Percentiles rank a stretch among this genome's conserved stretches.
These are phyloP conservation scores for Botrytis deweyae DNA, from an alignment of 2,329 filamentous ascomycete genomes.

Conservation along the genomic window DNA sequence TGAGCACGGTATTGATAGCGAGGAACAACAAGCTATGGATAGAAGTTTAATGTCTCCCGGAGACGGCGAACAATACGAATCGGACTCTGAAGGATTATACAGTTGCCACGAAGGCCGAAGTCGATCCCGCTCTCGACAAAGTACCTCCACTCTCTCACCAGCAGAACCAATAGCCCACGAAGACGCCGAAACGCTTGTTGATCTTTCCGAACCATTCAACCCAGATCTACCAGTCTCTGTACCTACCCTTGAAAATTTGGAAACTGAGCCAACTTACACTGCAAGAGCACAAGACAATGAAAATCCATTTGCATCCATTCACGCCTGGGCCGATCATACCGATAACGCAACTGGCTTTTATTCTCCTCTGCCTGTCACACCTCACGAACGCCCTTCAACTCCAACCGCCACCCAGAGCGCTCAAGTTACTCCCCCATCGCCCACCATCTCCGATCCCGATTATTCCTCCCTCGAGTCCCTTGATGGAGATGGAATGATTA, in stretches of 20 bases:
- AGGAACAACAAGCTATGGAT: slow-evolving; percentile 47
- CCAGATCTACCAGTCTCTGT: slow-evolving; percentile 33
- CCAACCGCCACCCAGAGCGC: slow-evolving; percentile 27
- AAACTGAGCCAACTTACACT: slow-evolving; percentile 41
- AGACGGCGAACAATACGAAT: slow-evolving; percentile 50
- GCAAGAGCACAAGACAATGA: slow-evolving; percentile 55
- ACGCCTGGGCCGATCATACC: slow-evolving; percentile 58
- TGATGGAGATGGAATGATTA: slow-evolving; percentile 51
- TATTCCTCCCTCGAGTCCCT: slow-evolving; percentile 26
- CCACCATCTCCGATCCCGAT: slow-evolving; percentile 33
- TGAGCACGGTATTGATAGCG: slow-evolving; percentile 39
- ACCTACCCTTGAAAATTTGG: slow-evolving; percentile 30
- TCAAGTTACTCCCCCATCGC: slow-evolving; percentile 27
- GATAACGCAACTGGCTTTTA: slow-evolving; percentile 50
- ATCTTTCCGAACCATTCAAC: slow-evolving; percentile 33
- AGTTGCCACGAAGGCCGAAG: slow-evolving; percentile 28
- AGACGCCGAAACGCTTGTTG: slow-evolving; percentile 33
- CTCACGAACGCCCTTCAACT: slow-evolving; percentile 37
- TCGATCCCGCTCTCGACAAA: slow-evolving; percentile 25
- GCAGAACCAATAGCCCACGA: not conserved
- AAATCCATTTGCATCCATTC: slow-evolving; percentile 57
- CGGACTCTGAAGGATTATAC: slow-evolving; percentile 50
- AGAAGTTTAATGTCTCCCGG: slow-evolving; percentile 32
- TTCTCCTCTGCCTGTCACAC: slow-evolving; percentile 56
- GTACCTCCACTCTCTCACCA: slow-evolving; percentile 30